Evolutionary conservation across 106 monocot species (phyloP).

Genomic region (Dendrobium catenatum): DNA sequence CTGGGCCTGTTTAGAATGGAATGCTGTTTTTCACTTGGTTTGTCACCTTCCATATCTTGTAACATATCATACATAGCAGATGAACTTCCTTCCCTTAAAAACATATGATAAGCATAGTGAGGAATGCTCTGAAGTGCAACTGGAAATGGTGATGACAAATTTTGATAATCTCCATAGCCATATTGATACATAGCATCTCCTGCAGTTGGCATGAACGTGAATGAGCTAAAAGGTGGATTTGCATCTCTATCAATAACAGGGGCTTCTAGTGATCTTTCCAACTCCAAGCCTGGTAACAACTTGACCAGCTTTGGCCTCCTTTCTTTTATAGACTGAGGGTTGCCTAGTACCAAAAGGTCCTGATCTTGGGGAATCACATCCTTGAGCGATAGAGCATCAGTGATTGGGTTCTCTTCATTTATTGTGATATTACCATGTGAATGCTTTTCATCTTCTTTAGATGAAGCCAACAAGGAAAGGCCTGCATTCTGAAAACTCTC

Average conservation of each 20-base stretch:
- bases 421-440: constrained; percentile 1
- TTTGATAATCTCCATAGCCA: constrained; percentile 15
- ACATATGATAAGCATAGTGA: constrained; percentile 22
- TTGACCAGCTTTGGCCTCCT: constrained; percentile 18
- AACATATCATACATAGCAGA: constrained; percentile 28
- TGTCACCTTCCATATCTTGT: constrained; percentile 28
- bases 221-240: constrained; percentile 20
- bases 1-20: constrained; percentile 80
- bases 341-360: constrained; percentile 1
- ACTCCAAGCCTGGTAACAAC: constrained; percentile 19
- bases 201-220: constrained; percentile 3
- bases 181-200: constrained; percentile 19
- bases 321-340: constrained; percentile 10
- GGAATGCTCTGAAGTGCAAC: constrained; percentile 16
- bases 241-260: constrained; percentile 5
- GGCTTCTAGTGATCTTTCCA: constrained; percentile 18
- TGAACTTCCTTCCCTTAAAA: constrained; percentile 20
- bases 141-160: constrained; percentile 18
- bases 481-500: constrained; percentile 6
- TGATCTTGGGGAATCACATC: constrained; percentile 4
- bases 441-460: constrained; percentile 18
- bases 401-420: background rate
- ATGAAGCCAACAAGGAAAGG: constrained; percentile 3
- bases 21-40: constrained; percentile 24
- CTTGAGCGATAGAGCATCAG: constrained; percentile 8